Percentiles rank a stretch among this genome's conserved stretches.
phyloP scores from a whole-genome alignment of 805 yeast species.

The Metschnikowia vanudenii region DNA sequence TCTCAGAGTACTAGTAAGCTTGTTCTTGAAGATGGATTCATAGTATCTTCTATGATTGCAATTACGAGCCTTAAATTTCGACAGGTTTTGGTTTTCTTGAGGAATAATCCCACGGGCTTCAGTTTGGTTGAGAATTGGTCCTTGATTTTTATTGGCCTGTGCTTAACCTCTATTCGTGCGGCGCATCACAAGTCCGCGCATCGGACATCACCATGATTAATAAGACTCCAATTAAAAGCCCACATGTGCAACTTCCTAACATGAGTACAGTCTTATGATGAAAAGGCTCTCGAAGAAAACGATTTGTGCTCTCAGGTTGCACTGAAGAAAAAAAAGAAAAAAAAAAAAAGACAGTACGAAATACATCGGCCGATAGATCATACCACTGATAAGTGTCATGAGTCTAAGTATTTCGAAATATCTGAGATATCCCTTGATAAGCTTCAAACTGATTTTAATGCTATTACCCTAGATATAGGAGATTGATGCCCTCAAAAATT shows the following conservation, averaged over 20 bases:
- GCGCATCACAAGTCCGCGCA: slow-evolving; percentile 5
- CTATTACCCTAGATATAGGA: neutral
- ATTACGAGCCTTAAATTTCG: neutral
- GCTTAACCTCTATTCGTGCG: slow-evolving; percentile 2
- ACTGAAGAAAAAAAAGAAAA: too few relatives aligned
- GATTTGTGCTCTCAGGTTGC: too few relatives aligned
- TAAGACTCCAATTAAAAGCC: neutral
- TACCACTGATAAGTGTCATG: too few relatives aligned
- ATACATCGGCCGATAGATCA: too few relatives aligned
- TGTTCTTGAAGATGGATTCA: neutral
- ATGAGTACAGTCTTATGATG: neutral
- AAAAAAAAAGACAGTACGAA: too few relatives aligned
- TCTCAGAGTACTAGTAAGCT: slow-evolving; percentile 29
- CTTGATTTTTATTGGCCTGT: neutral
- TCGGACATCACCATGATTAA: slow-evolving; percentile 1
- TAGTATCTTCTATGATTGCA: neutral
- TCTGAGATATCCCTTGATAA: too few relatives aligned
- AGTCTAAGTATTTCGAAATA: too few relatives aligned
- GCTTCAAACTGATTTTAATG: too few relatives aligned
- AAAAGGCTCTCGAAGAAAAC: neutral
- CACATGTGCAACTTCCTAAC: neutral
- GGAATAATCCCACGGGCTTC: neutral
- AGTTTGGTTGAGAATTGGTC: neutral
- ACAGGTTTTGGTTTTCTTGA: neutral
- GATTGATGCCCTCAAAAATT: too few relatives aligned